Percentiles rank a stretch among this genome's conserved stretches.
These are phyloP conservation scores for Casuarina cunninghamiana DNA, from an alignment of 306 rosid genomes.

Conservation along the genomic window DNA sequence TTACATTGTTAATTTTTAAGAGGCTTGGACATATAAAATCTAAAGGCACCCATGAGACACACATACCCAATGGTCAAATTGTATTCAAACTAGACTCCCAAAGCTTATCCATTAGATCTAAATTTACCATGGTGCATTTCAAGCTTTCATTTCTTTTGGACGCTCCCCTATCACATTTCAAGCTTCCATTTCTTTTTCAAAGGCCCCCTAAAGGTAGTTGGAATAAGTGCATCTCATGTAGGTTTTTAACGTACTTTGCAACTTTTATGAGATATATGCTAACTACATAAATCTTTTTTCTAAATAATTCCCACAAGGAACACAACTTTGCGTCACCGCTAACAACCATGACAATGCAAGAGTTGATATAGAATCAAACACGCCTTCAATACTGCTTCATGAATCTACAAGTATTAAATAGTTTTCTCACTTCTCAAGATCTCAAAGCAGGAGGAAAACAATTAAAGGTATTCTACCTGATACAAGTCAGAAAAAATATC, in stretches of 20 bases:
- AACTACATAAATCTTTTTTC: not conserved
- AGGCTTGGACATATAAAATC: not conserved
- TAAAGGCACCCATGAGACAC: not conserved
- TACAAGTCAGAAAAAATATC: not conserved
- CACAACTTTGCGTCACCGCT: too few species aligned
- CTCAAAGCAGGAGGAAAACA: not conserved
- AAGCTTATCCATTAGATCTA: too few species aligned
- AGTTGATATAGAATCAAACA: not conserved
- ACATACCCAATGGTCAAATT: not conserved
- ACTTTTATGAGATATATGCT: not conserved
- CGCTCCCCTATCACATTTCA: not conserved
- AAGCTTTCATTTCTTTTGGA: not conserved
- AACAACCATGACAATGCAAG: not conserved
- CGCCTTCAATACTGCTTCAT: not conserved
- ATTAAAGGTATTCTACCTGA: not conserved
- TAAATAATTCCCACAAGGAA: not conserved
- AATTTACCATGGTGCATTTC: not conserved
- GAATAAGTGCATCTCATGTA: not conserved
- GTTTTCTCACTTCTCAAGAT: not conserved
- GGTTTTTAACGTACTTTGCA: constrained; percentile 1
- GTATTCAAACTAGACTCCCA: not conserved
- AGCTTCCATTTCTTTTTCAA: not conserved
- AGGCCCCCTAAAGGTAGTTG: not conserved
- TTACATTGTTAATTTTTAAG: not conserved
- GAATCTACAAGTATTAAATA: not conserved